A percentile compares a stretch with the other conserved stretches of the same genome.
These are phyloP conservation scores for Trichophyton equinum DNA, from an alignment of 2,329 filamentous ascomycete genomes.

Conservation along the genomic window DNA sequence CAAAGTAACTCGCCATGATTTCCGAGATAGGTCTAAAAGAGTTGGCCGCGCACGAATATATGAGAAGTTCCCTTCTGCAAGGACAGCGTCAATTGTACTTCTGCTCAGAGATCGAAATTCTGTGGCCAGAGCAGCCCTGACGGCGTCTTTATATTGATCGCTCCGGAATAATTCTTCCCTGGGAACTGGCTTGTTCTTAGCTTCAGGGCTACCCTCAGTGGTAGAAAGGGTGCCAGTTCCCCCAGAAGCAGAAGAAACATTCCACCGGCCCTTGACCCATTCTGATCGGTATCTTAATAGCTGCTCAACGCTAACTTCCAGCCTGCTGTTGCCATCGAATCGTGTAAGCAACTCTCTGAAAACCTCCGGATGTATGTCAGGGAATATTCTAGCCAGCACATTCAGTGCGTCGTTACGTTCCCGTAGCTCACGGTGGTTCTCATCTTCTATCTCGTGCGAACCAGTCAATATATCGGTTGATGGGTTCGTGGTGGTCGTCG, in stretches of 20 bases:
- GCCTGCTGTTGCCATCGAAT: constrained; percentile 36
- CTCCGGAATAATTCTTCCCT: constrained; percentile 34
- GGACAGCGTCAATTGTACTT: constrained; percentile 35
- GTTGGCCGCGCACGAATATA: constrained; percentile 33
- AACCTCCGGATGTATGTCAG: constrained; percentile 36
- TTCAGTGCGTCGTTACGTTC: constrained; percentile 33
- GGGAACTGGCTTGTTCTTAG: constrained; percentile 20
- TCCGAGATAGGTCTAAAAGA: constrained; percentile 31
- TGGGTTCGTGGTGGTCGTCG: constrained; percentile 2
- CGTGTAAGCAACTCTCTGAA: constrained; percentile 36
- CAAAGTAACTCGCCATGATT: constrained; percentile 35
- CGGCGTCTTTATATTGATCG: constrained; percentile 31
- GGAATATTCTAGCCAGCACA: constrained; percentile 33
- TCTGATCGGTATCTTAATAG: constrained; percentile 34
- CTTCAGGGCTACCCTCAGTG: constrained; percentile 5
- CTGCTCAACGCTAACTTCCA: constrained; percentile 37
- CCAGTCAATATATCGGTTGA: constrained; percentile 9
- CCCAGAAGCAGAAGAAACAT: constrained; percentile 18
- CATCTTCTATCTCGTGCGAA: constrained; percentile 16
- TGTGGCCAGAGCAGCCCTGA: constrained; percentile 26
- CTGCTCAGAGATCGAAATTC: constrained; percentile 34
- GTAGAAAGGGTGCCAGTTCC: constrained; percentile 3
- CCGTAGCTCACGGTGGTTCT: constrained; percentile 25
- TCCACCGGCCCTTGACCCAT: constrained; percentile 38
- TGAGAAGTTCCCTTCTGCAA: constrained; percentile 37